phyloP scores from a whole-genome alignment of 768 basidiomycete genomes.

The Auriculariales sp. region DNA sequence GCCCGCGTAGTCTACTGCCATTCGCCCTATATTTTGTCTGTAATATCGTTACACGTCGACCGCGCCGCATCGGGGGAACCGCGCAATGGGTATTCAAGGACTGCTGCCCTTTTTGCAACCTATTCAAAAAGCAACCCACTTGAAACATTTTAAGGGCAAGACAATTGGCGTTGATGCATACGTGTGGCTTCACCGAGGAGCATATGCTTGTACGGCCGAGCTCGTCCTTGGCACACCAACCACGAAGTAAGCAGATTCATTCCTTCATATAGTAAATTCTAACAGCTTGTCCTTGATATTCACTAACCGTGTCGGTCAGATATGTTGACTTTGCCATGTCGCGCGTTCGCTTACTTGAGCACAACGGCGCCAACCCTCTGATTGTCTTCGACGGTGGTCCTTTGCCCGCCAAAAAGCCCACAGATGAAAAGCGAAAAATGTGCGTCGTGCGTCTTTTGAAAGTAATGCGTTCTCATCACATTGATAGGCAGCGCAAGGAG shows the following conservation, averaged over 20 bases:
- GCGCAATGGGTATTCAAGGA: constrained; percentile 89
- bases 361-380: constrained; percentile 76
- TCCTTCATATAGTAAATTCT: not conserved
- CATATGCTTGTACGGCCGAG: constrained; percentile 81
- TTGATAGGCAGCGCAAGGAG: constrained; percentile 48
- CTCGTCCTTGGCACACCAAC: constrained; percentile 75
- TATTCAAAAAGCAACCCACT: constrained; percentile 63
- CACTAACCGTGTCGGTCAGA: constrained; percentile 25
- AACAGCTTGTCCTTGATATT: not conserved
- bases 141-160: constrained; percentile 72
- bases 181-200: constrained; percentile 84
- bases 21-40: too few species aligned
- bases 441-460: constrained; percentile 10
- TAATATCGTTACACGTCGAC: too few species aligned
- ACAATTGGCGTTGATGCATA: constrained; percentile 90
- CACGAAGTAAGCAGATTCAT: constrained; percentile 46
- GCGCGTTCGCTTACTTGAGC: constrained; percentile 68
- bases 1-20: too few species aligned
- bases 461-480: not conserved
- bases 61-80: too few species aligned
- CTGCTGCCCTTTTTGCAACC: constrained; percentile 81
- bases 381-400: constrained; percentile 95
- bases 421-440: constrained; percentile 64
- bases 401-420: constrained; percentile 85
- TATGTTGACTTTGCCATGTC: constrained; percentile 97